phyloP scores from a whole-genome alignment of 768 basidiomycete genomes.

The Suillus subluteus region DNA sequence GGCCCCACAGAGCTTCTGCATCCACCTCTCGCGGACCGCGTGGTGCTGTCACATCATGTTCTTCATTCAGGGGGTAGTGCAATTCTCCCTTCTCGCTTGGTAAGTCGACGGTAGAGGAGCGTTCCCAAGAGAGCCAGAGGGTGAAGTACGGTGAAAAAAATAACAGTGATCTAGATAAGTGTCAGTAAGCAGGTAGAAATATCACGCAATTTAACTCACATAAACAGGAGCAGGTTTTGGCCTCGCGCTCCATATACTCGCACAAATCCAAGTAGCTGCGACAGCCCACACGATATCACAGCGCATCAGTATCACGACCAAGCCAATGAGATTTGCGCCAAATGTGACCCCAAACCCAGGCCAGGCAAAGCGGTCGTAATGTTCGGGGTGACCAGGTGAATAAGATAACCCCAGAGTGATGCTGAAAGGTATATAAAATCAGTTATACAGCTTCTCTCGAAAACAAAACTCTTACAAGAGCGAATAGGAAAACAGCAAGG shows the following conservation, averaged over 20 bases:
- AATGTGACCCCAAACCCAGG: constrained; percentile 73
- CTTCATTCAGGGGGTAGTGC: constrained; percentile 43
- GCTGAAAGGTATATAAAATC: constrained; percentile 37
- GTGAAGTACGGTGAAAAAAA: constrained; percentile 68
- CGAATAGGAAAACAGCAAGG: constrained; percentile 53
- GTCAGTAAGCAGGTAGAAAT: not conserved
- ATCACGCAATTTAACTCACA: constrained; percentile 43
- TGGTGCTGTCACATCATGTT: constrained; percentile 13
- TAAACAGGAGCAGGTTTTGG: constrained; percentile 70
- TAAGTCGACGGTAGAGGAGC: constrained; percentile 40
- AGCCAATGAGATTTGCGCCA: constrained; percentile 60
- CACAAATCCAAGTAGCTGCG: constrained; percentile 74
- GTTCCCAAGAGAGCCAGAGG: constrained; percentile 60
- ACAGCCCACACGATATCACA: constrained; percentile 77
- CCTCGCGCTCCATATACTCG: constrained; percentile 60
- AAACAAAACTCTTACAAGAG: constrained; percentile 46
- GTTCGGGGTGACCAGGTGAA: constrained; percentile 48
- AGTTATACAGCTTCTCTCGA: not conserved
- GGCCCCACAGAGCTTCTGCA: constrained; percentile 43
- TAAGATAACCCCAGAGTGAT: constrained; percentile 71
- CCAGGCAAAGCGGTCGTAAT: constrained; percentile 67
- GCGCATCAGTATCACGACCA: constrained; percentile 57
- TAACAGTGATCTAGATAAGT: constrained; percentile 51
- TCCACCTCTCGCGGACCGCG: constrained; percentile 45
- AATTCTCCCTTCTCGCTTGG: constrained; percentile 38